Percentiles rank a stretch among this genome's conserved stretches.
Conservation (phyloP, 208 protist species). For the Porcisia hertigi region DNA sequence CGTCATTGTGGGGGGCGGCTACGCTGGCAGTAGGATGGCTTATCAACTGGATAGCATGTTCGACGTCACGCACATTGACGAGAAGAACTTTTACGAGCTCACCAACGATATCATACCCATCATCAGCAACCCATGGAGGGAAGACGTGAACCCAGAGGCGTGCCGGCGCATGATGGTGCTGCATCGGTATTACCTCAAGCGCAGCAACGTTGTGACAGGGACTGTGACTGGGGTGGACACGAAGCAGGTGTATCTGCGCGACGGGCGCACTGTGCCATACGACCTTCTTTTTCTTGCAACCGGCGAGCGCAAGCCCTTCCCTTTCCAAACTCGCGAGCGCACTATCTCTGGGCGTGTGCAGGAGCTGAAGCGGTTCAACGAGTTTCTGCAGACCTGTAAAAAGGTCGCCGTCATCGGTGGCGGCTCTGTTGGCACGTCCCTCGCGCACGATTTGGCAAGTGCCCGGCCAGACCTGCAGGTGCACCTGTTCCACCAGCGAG, state of each 20-base stretch:
- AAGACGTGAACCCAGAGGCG: constrained; percentile 61
- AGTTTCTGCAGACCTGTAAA: constrained; percentile 64
- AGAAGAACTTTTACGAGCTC: constrained; percentile 90
- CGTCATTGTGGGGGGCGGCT: constrained; percentile 86
- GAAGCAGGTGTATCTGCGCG: constrained; percentile 57
- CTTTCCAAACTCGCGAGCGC: constrained; percentile 66
- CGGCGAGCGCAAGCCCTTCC: constrained; percentile 82
- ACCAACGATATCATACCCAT: constrained; percentile 86
- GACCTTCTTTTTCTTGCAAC: constrained; percentile 80
- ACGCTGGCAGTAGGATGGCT: constrained; percentile 70
- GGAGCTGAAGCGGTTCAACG: constrained; percentile 79
- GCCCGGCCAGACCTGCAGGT: constrained; percentile 66
- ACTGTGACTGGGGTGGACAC: constrained; percentile 79
- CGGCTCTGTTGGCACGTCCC: constrained; percentile 73
- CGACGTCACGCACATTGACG: constrained; percentile 83
- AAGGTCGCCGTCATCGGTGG: constrained; percentile 88
- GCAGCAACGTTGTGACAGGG: constrained; percentile 80
- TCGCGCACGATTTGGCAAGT: constrained; percentile 67
- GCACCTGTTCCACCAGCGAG: constrained; percentile 70
- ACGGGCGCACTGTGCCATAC: constrained; percentile 72
- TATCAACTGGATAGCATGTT: constrained; percentile 89
- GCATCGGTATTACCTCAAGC: constrained; percentile 89
- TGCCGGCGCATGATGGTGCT: constrained; percentile 76
- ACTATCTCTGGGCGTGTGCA: constrained; percentile 73
- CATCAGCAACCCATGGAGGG: constrained; percentile 59